Conservation (phyloP, 2,329 filamentous ascomycete genomes). For the Cyphellophora attinorum region DNA sequence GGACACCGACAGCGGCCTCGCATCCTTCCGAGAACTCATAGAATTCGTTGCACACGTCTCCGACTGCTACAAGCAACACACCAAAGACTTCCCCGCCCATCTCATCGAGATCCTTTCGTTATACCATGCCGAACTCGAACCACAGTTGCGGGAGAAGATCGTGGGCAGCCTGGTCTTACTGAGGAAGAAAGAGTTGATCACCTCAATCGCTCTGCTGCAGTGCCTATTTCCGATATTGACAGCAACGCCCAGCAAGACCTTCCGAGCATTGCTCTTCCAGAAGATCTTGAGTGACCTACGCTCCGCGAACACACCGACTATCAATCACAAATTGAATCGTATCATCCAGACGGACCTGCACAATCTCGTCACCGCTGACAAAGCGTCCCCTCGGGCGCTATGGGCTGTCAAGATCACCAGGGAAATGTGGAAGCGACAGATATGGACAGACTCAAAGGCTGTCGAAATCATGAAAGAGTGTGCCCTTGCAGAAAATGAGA, state of each 20-base stretch:
- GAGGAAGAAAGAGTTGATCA: constrained; percentile 82
- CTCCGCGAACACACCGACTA: constrained; percentile 74
- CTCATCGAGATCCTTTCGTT: constrained; percentile 69
- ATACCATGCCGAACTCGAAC: constrained; percentile 74
- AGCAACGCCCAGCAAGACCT: constrained; percentile 80
- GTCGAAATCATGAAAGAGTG: constrained; percentile 99
- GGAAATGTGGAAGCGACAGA: constrained; percentile 91
- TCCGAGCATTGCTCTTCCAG: constrained; percentile 72
- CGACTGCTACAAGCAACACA: constrained; percentile 81
- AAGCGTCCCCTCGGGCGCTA: constrained; percentile 72
- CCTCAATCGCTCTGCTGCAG: constrained; percentile 73
- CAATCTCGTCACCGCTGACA: constrained; percentile 81
- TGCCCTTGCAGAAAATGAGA: constrained; percentile 78
- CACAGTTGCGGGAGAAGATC: constrained; percentile 85
- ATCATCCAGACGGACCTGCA: constrained; percentile 89
- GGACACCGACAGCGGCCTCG: constrained; percentile 65
- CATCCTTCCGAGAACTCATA: constrained; percentile 81
- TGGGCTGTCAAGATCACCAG: constrained; percentile 95
- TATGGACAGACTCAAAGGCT: constrained; percentile 89
- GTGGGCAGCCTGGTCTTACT: constrained; percentile 82
- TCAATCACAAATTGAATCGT: constrained; percentile 85
- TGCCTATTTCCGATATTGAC: constrained; percentile 92
- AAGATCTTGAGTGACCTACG: constrained; percentile 90
- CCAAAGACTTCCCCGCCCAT: constrained; percentile 66
- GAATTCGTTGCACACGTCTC: constrained; percentile 90